Conservation (phyloP, 2,329 filamentous ascomycete genomes). For the Magnaporthiopsis rhizophila region DNA sequence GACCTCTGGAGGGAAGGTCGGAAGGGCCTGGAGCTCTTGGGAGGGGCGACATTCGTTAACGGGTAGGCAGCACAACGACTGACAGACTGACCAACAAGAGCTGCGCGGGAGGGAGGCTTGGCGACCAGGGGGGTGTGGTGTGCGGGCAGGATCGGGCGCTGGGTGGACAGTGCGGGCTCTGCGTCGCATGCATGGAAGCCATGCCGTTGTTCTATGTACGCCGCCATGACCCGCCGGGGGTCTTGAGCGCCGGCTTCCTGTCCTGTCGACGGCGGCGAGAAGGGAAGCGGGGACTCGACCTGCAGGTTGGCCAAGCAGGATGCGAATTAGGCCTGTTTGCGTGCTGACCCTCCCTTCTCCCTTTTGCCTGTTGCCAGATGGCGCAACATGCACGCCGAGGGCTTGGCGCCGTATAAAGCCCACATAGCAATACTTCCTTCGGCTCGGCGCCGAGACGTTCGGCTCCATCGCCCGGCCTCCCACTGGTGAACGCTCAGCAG, state of each 20-base stretch:
- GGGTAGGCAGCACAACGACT: background rate
- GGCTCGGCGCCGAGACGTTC: conserved; percentile 1
- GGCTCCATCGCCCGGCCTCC: background rate
- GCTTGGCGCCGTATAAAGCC: conserved; percentile 7
- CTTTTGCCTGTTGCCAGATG: background rate
- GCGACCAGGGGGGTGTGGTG: too few species aligned
- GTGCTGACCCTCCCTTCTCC: background rate
- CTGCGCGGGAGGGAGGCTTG: background rate
- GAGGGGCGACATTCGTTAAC: background rate
- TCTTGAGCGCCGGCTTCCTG: too few species aligned
- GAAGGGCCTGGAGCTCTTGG: background rate
- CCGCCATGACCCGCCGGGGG: background rate
- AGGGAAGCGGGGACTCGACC: background rate
- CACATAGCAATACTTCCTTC: conserved; percentile 5
- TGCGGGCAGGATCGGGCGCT: background rate
- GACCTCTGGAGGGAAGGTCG: conserved; percentile 4
- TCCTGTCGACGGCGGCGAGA: too few species aligned
- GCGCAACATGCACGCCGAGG: conserved; percentile 2
- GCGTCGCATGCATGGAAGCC: conserved; percentile 8
- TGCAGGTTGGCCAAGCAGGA: background rate
- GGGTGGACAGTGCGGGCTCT: background rate
- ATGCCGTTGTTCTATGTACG: conserved; percentile 8
- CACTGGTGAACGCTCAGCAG: background rate
- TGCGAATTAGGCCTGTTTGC: background rate
- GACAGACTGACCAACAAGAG: background rate